phyloP scores from a whole-genome alignment of 2,329 filamentous ascomycete genomes.

The Cladophialophora chaetospira region DNA sequence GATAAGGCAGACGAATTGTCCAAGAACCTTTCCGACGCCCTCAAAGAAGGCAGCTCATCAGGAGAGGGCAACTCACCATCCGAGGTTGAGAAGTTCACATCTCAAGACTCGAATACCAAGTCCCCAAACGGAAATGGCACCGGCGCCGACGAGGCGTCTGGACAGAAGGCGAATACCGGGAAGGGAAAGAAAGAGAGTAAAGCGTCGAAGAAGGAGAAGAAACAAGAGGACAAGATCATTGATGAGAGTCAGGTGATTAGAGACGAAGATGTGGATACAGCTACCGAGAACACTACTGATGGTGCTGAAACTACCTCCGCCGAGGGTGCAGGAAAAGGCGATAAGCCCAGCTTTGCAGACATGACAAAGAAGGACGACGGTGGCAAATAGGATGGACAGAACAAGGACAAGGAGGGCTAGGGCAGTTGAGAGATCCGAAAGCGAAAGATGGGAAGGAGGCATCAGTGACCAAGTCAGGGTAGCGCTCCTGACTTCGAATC shows the following conservation, averaged over 20 bases:
- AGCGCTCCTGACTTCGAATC: too few relatives aligned
- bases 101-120: constrained; percentile 7
- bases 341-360: constrained; percentile 7
- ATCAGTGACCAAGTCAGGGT: too few relatives aligned
- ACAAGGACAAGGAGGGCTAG: constrained; percentile 8
- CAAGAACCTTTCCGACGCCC: background rate
- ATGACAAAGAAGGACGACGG: background rate
- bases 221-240: constrained; percentile 27
- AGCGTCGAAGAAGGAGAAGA: constrained; percentile 14
- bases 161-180: constrained; percentile 4
- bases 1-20: background rate
- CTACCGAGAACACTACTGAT: background rate
- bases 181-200: constrained; percentile 8
- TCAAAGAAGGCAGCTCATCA: background rate
- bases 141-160: constrained; percentile 28
- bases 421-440: constrained; percentile 9
- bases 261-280: constrained; percentile 19
- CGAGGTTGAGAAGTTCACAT: constrained; percentile 6
- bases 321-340: background rate
- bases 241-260: constrained; percentile 25
- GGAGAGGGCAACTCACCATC: constrained; percentile 8
- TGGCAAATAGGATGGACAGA: background rate
- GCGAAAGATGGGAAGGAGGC: too few relatives aligned
- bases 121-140: constrained; percentile 31
- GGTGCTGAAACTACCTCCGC: background rate